Conservation (phyloP, 768 basidiomycete genomes). For the Boletus sp. region DNA sequence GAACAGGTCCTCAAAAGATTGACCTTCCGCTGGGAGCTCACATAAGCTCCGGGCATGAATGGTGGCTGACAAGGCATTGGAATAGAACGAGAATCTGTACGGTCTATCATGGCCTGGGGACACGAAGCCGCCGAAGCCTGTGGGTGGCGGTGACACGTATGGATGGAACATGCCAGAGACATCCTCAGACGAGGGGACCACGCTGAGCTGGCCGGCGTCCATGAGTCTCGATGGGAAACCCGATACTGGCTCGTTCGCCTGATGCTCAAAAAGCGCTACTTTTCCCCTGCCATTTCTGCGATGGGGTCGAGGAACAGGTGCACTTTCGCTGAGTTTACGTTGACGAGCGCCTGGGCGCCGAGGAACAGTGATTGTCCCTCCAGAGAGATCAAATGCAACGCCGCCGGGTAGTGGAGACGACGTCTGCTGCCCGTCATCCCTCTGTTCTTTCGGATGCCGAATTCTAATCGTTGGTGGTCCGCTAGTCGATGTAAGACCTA, state of each 20-base stretch:
- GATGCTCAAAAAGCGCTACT: slow-evolving; percentile 84
- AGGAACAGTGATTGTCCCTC: slow-evolving; percentile 8
- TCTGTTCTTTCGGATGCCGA: slow-evolving; percentile 12
- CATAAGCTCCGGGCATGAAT: slow-evolving; percentile 92
- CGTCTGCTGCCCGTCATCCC: slow-evolving; percentile 4
- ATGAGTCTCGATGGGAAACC: slow-evolving; percentile 43
- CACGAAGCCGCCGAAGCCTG: slow-evolving; percentile 34
- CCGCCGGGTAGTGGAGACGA: not conserved
- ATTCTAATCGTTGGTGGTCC: slow-evolving; percentile 21
- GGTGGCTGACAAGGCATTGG: slow-evolving; percentile 85
- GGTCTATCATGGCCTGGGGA: slow-evolving; percentile 77
- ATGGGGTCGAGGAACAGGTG: slow-evolving; percentile 59
- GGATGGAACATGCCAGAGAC: slow-evolving; percentile 23
- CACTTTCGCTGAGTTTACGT: slow-evolving; percentile 86
- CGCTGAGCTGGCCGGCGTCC: slow-evolving; percentile 32
- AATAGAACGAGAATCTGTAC: slow-evolving; percentile 98
- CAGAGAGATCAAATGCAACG: slow-evolving; percentile 11
- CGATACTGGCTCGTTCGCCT: slow-evolving; percentile 46
- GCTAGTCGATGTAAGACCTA: slow-evolving; percentile 55
- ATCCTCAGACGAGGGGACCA: slow-evolving; percentile 43
- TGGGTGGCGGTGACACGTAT: slow-evolving; percentile 8
- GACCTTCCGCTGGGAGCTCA: slow-evolving; percentile 92
- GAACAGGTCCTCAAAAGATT: slow-evolving; percentile 91
- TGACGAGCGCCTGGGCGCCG: slow-evolving; percentile 50
- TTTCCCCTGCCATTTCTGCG: slow-evolving; percentile 72